Evolutionary conservation across 2,329 filamentous ascomycete genomes (phyloP), one percentile per base, ranked within the genome.

Genomic region (Pestalotiopsis fici): DNA sequence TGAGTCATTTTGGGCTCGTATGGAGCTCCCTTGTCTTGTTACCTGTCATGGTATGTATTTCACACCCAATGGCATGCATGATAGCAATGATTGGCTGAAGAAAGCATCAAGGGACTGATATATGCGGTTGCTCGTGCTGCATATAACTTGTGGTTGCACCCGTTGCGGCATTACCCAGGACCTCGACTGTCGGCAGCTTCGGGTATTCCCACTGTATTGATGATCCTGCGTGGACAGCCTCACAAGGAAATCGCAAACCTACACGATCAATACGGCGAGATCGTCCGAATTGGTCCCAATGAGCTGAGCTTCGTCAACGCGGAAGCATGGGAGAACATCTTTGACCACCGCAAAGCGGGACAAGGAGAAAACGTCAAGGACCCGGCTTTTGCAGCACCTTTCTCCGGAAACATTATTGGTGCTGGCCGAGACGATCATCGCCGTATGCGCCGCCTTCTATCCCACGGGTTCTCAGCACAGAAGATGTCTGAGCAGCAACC

Each of bases 401-500:
- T 74, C 18, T 73, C 78, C 3, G 66, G 66, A 3, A 74, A 76
- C 64, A 74, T 81, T 50, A 71, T 81, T 31, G 28, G 28, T 65
- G 75, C 73, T 56, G 69, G 71, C 18, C 74, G 78, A 21, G 73
- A 78, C 47, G 74, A 79, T 50, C 80, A 82, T 66, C 69, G 68
- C 12, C 66, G 72, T 21, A 66, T 81, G 57, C 74, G 80, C 12
- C 71, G 79, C 5, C 75, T 76, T 31, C 74, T 83, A 56, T 75
- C 79, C 3, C 78, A 81, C 67, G 81, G 79, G 15, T 83, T 83
- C 72, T 76, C 75, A 64, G 76, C 81, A 39, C 71, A 76, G 66
- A 71, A 76, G 62, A 77, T 83, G 78, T 75, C 78, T 12, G 80
- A 76, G 39, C 81, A 83, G 69, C 80, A 82, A 67, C 78, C 77